Percentiles rank a stretch among this genome's conserved stretches.
These are phyloP conservation scores for Ophiostoma perfectum DNA, from an alignment of 2,329 filamentous ascomycete genomes.

Conservation along the genomic window DNA sequence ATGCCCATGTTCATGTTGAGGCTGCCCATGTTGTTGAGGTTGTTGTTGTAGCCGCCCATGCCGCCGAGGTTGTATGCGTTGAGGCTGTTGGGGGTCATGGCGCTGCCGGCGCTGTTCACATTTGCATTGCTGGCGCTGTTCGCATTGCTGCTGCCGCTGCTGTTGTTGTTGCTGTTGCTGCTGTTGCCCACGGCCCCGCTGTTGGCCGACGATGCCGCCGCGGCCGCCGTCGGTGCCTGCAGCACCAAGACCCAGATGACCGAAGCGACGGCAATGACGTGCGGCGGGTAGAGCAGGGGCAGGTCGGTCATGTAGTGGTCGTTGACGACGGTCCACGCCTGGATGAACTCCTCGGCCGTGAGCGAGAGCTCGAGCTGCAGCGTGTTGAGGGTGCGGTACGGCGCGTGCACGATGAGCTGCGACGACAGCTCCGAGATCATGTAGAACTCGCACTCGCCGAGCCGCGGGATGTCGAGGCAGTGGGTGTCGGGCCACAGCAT, in stretches of 20 bases:
- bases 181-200: not conserved
- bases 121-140: not conserved
- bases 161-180: not conserved
- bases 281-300: constrained; percentile 79
- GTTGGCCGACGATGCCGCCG: not conserved
- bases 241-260: constrained; percentile 80
- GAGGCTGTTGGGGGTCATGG: constrained; percentile 1
- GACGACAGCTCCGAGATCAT: constrained; percentile 88
- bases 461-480: constrained; percentile 69
- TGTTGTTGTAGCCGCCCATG: constrained; percentile 26
- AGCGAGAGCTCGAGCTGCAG: constrained; percentile 65
- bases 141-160: not conserved
- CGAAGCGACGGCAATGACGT: constrained; percentile 79
- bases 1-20: not conserved
- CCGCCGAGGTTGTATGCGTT: not conserved
- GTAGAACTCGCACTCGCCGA: constrained; percentile 91
- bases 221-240: constrained; percentile 47
- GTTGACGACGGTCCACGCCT: constrained; percentile 81
- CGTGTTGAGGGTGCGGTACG: constrained; percentile 73
- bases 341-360: constrained; percentile 68
- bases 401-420: constrained; percentile 84
- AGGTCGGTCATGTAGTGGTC: constrained; percentile 90
- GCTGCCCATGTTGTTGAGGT: constrained; percentile 25
- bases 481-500: constrained; percentile 75
- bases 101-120: not conserved